Evolutionary conservation across 768 basidiomycete genomes (phyloP).

Genomic region (Guyanaporus albipodus): DNA sequence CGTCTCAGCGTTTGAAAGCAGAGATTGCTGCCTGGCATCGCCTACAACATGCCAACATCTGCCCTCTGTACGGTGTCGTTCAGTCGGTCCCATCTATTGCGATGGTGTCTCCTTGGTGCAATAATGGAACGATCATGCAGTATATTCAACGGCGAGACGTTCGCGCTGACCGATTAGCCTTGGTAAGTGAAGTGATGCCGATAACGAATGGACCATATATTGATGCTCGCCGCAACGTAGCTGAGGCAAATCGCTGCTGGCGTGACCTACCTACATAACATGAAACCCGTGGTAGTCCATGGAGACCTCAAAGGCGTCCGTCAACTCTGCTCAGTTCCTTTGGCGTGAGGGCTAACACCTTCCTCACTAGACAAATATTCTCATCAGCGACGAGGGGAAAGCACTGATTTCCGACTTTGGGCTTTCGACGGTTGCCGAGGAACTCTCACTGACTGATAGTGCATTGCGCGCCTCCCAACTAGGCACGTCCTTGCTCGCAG

Average conservation of each 20-base stretch:
- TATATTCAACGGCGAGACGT: slow-evolving; percentile 44
- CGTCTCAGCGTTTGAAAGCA: slow-evolving; percentile 48
- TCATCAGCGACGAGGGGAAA: slow-evolving; percentile 47
- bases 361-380: slow-evolving; percentile 47
- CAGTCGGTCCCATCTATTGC: slow-evolving; percentile 49
- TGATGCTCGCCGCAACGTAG: slow-evolving; percentile 26
- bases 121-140: slow-evolving; percentile 50
- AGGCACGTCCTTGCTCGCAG: slow-evolving; percentile 32
- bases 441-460: slow-evolving; percentile 36
- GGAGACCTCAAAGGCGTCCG: slow-evolving; percentile 60
- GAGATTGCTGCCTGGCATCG: slow-evolving; percentile 58
- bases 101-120: slow-evolving; percentile 65
- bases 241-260: slow-evolving; percentile 54
- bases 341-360: neutral
- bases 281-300: slow-evolving; percentile 52
- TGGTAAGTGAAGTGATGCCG: slow-evolving; percentile 42
- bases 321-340: neutral
- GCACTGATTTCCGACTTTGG: slow-evolving; percentile 63
- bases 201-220: neutral
- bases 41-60: slow-evolving; percentile 52
- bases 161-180: slow-evolving; percentile 39
- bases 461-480: slow-evolving; percentile 22
- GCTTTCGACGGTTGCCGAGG: slow-evolving; percentile 53
- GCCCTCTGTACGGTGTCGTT: slow-evolving; percentile 51
- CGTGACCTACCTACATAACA: slow-evolving; percentile 53